phyloP scores from a whole-genome alignment of 176 grass and related monocot genomes.

The Hordeum marinum region DNA sequence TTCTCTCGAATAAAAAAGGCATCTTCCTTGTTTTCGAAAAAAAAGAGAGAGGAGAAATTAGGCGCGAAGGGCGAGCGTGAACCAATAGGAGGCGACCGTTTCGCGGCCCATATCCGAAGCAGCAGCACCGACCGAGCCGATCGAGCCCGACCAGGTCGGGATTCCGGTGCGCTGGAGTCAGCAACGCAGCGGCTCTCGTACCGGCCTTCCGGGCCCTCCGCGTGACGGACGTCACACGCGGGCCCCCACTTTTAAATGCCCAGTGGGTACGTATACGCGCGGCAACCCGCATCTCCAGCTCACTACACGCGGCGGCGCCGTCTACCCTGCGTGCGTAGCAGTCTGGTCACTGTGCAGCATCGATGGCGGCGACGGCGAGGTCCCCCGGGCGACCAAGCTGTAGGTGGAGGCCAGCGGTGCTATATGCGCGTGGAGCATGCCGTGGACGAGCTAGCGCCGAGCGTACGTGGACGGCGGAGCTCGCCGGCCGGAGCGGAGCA shows the following conservation, averaged over 20 bases:
- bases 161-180: neutral
- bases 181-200: neutral
- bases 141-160: neutral
- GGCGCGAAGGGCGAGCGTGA: neutral
- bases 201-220: neutral
- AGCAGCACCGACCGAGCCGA: neutral
- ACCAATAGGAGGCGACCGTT: neutral
- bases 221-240: too few species aligned
- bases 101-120: neutral
- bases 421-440: neutral
- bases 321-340: neutral
- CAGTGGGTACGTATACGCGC: neutral
- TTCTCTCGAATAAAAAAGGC: too few species aligned
- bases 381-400: neutral
- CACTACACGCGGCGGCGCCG: neutral
- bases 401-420: neutral
- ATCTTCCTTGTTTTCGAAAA: too few species aligned
- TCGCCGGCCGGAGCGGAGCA: too few species aligned
- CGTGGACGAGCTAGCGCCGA: too few species aligned
- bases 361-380: neutral
- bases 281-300: neutral
- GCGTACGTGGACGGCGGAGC: too few species aligned
- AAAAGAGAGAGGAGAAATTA: too few species aligned
- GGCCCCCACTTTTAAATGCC: neutral
- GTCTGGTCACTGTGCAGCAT: neutral